phyloP scores from a whole-genome alignment of 805 yeast genomes.

The Starmerella powellii region DNA sequence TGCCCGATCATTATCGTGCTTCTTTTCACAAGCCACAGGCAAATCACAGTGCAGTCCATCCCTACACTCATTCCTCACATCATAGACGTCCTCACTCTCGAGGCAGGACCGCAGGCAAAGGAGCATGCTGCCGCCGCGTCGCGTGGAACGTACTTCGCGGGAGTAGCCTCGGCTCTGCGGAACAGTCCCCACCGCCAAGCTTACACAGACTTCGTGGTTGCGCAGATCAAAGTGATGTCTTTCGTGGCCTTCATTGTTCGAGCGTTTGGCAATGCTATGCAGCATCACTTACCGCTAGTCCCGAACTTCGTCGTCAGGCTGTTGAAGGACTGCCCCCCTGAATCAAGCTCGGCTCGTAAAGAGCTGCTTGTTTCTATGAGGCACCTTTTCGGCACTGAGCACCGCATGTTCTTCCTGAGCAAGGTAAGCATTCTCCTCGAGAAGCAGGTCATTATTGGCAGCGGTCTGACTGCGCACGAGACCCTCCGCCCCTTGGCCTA shows the following conservation, averaged over 20 bases:
- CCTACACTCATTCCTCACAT: conserved; percentile 73
- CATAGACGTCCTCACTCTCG: conserved; percentile 56
- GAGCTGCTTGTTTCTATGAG: conserved; percentile 88
- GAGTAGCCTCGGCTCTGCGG: conserved; percentile 61
- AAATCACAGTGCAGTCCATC: conserved; percentile 55
- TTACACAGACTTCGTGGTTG: conserved; percentile 76
- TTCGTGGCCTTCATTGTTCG: conserved; percentile 87
- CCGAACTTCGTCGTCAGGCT: conserved; percentile 81
- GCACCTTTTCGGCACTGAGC: conserved; percentile 86
- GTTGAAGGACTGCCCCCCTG: conserved; percentile 91
- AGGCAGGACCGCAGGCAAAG: conserved; percentile 68
- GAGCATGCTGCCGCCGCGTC: conserved; percentile 50
- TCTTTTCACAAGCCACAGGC: conserved; percentile 75
- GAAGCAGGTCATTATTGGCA: conserved; percentile 78
- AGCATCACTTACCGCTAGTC: conserved; percentile 46
- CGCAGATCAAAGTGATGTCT: conserved; percentile 94
- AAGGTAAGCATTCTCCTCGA: conserved; percentile 76
- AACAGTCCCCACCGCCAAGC: conserved; percentile 45
- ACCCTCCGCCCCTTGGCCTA: conserved; percentile 87
- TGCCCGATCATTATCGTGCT: conserved; percentile 96
- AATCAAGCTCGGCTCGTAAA: conserved; percentile 78
- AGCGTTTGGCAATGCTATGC: conserved; percentile 59
- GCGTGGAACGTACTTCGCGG: conserved; percentile 48
- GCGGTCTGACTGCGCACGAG: conserved; percentile 82
- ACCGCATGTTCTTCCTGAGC: conserved; percentile 68